phyloP scores from a whole-genome alignment of 352 stramenopile species.

The Pythium biforme region DNA sequence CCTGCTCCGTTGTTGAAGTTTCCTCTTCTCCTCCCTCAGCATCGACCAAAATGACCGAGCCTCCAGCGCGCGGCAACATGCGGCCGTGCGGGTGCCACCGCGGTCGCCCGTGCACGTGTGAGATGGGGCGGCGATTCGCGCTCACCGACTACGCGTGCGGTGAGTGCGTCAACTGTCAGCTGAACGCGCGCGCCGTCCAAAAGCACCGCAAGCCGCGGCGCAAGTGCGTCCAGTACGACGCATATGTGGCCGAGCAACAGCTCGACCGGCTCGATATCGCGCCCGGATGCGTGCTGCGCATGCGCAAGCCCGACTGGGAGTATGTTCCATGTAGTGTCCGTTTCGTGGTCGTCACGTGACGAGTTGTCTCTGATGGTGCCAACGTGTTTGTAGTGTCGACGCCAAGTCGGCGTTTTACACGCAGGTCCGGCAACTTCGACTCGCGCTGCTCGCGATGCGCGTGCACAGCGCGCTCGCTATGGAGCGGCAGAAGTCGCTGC shows the following conservation, averaged over 20 bases:
- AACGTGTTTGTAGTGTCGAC: constrained; percentile 24
- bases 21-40: neutral
- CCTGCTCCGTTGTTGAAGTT: constrained; percentile 16
- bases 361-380: no score
- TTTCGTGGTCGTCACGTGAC: no score
- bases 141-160: constrained; percentile 37
- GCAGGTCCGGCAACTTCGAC: constrained; percentile 55
- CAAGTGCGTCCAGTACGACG: constrained; percentile 52
- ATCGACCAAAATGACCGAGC: constrained; percentile 19
- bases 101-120: constrained; percentile 57
- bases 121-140: constrained; percentile 33
- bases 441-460: constrained; percentile 39
- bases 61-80: constrained; percentile 51
- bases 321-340: constrained; percentile 21
- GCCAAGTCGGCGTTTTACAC: constrained; percentile 55
- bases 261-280: constrained; percentile 44
- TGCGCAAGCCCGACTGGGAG: constrained; percentile 65
- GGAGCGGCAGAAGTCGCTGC: constrained; percentile 36
- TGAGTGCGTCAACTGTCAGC: constrained; percentile 55
- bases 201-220: constrained; percentile 23
- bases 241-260: constrained; percentile 34
- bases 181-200: constrained; percentile 39
- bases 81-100: constrained; percentile 55
- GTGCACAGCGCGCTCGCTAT: constrained; percentile 32
- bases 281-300: constrained; percentile 42